Base-by-base conservation (phyloP, 768 basidiomycete genomes). In the Russula olivacea region DNA sequence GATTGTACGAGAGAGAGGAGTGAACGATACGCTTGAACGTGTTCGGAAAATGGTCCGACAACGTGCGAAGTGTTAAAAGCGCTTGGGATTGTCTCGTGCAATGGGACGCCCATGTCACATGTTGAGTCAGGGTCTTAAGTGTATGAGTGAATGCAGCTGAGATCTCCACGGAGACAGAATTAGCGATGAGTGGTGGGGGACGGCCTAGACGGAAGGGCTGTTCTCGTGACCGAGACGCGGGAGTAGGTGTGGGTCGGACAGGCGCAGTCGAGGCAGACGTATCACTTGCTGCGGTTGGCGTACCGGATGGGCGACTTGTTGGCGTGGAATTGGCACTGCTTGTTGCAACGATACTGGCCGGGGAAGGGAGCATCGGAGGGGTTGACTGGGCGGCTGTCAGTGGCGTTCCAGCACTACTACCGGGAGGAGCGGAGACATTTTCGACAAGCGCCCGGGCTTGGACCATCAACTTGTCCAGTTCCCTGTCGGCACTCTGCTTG, bases 291-390 rank as follows among this genome's bases (percentile, higher is more conserved):
- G 14, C 77, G 66, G 77, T 80, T 19, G 84, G 84, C 2, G 86
- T 86, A 40, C 79, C 77, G 38, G 76, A 79, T 53, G 83, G 80
- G 57, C 82, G 81, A 64, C 79, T 83, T 41, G 82, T 85, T 10
- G 89, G 89, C 0, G 89, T 91, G 15, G 89, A 91, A 67, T 88
- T 89, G 58, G 87, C 83, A 69, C 89, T 91, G 68, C 79, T 85
- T 8, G 82, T 77, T 17, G 85, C 77, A 14, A 78, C 82, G 61
- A 86, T 85, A 71, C 85, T 88, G 11, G 85, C 87, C 2, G 87
- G 87, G 40, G 88, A 90, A 41, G 88, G 89, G 50, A 91, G 82
- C 89, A 89, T 89, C 36, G 83, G 83, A 36, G 88, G 87, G 0
- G 85, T 84, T 14, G 60, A 59, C 58, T 68, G 64, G 2, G 61